phyloP scores from a whole-genome alignment of 2,329 filamentous ascomycete species.

The Cercospora nicotianae region DNA sequence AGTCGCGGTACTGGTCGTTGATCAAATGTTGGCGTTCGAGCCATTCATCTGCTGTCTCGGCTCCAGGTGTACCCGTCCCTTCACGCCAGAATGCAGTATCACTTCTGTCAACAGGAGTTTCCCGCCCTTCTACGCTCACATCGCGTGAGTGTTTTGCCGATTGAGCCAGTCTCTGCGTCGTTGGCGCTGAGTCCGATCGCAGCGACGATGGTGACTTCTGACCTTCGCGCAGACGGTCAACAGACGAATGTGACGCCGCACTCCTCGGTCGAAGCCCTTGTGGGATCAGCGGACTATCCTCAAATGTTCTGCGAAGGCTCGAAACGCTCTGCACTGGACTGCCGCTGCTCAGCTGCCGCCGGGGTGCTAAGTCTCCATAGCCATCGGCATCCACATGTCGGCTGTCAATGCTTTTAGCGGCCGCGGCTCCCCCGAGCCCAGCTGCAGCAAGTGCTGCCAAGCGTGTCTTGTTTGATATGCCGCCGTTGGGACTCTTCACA shows the following conservation, averaged over 20 bases:
- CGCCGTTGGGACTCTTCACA: constrained; percentile 32
- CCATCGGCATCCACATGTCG: constrained; percentile 43
- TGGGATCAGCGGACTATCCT: constrained; percentile 51
- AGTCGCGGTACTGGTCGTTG: constrained; percentile 59
- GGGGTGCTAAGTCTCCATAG: constrained; percentile 30
- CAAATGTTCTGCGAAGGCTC: constrained; percentile 58
- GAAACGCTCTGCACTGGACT: constrained; percentile 93
- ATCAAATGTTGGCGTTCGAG: constrained; percentile 57
- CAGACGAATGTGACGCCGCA: constrained; percentile 55
- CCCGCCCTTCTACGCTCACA: constrained; percentile 45
- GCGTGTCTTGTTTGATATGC: constrained; percentile 43
- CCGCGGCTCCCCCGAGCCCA: constrained; percentile 45
- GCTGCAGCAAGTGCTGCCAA: constrained; percentile 42
- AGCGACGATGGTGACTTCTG: constrained; percentile 60
- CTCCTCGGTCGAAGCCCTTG: constrained; percentile 37
- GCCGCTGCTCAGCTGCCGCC: constrained; percentile 27
- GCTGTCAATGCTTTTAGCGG: constrained; percentile 66
- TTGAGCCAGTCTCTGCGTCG: constrained; percentile 55
- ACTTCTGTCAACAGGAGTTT: constrained; percentile 38
- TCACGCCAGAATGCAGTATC: constrained; percentile 52
- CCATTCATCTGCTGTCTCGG: constrained; percentile 50
- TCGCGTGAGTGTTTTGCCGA: constrained; percentile 55
- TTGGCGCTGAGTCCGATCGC: constrained; percentile 58
- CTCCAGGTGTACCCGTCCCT: constrained; percentile 32
- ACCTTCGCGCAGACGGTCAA: constrained; percentile 57